Evolutionary conservation across 2,329 filamentous ascomycete genomes (phyloP), one percentile per base, ranked within the genome.

Genomic region (Ophiostoma tasmaniense): DNA sequence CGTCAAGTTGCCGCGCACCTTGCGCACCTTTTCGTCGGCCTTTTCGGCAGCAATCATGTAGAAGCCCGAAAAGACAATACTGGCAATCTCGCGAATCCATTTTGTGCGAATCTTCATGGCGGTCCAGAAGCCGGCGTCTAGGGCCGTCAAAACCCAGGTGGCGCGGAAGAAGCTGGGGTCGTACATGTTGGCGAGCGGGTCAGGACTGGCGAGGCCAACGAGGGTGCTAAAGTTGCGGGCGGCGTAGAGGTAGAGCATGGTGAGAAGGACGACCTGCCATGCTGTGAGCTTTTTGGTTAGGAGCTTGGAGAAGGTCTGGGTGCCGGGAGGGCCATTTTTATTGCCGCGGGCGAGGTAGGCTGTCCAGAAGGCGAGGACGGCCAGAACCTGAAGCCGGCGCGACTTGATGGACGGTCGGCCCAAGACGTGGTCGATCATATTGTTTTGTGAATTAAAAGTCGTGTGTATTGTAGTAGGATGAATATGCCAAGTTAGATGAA

Each of bases 61-160:
- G 79, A 97, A 99, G 13, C 90, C 76, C 0, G 91, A 91, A 78
- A 97, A 98, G 64, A 92, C 81, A 25, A 98, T 83, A 76, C 92
- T 93, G 11, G 90, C 87, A 17, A 97, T 76, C 76, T 98, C 93
- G 52, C 93, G 85, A 59, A 97, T 74, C 87, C 91, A 93, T 74
- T 90, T 93, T 67, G 77, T 77, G 65, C 86, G 87, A 72, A 99
- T 93, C 75, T 88, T 90, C 95, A 99, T 99, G 42, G 95, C 95
- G 0, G 93, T 97, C 95, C 95, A 99, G 78, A 97, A 99, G 1
- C 95, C 95, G 6, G 95, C 95, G 75, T 99, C 95, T 71, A 99
- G 80, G 0, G 93, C 95, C 0, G 95, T 99, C 67, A 95, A 89
- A 20, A 98, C 87, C 95, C 95, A 99, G 76, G 95, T 99, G 68